A percentile compares a stretch with the other conserved stretches of the same genome.
Conservation (phyloP, 2,329 filamentous ascomycete genomes). For the Colletotrichum chrysophilum region DNA sequence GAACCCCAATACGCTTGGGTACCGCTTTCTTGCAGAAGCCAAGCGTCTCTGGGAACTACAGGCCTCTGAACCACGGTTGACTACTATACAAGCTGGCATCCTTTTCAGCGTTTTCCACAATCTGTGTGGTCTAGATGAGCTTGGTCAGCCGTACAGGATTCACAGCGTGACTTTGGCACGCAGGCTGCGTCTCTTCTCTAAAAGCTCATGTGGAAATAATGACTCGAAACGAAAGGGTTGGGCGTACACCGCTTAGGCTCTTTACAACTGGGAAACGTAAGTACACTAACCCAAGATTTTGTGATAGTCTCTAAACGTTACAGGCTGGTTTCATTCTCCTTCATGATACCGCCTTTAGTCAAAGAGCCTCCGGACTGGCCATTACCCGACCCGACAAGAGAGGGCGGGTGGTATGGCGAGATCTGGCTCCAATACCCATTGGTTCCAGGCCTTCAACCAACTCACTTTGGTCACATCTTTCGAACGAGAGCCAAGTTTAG, state of each 20-base stretch:
- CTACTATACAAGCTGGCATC: constrained; percentile 40
- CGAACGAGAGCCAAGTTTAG: constrained; percentile 31
- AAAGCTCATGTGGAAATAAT: background rate
- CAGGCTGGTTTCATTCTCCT: constrained; percentile 29
- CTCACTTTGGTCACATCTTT: constrained; percentile 32
- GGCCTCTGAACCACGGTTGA: constrained; percentile 28
- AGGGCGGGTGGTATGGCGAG: constrained; percentile 38
- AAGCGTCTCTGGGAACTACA: constrained; percentile 43
- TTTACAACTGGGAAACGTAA: background rate
- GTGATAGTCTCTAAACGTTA: background rate
- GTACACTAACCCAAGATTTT: background rate
- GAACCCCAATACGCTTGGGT: constrained; percentile 36
- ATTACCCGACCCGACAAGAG: constrained; percentile 31
- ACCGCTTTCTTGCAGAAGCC: constrained; percentile 42
- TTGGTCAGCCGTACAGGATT: constrained; percentile 38
- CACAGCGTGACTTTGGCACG: constrained; percentile 36
- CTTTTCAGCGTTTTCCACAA: constrained; percentile 36
- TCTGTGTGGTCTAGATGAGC: constrained; percentile 39
- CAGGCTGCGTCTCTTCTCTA: constrained; percentile 23
- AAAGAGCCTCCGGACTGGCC: constrained; percentile 30
- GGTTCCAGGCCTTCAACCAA: constrained; percentile 23
- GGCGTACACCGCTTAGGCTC: background rate
- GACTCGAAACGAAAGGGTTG: background rate
- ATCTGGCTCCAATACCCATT: constrained; percentile 40
- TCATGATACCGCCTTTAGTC: constrained; percentile 31